Base-by-base conservation (phyloP, 257 asterid genomes). In the Solanum verrucosum region DNA sequence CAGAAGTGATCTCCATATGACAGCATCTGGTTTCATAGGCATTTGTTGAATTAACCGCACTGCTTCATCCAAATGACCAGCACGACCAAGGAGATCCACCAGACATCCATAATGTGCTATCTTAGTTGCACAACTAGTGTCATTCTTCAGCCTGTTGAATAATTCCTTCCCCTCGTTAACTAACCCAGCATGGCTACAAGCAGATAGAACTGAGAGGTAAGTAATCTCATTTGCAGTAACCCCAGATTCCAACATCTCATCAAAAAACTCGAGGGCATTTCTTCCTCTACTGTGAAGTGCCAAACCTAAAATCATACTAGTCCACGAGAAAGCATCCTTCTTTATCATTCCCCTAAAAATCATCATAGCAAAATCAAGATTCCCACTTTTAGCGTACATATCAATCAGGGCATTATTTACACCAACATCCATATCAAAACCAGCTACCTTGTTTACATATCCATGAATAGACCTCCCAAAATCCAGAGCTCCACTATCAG, bases 401-500 rank as follows among this genome's bases (percentile, higher is more conserved):
- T 93, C 98, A 87, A 94, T 90, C 89, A 96, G 86, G 56, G 93
- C 98, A 88, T 95, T 96, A 86, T 92, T 94, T 87, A 94, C 93
- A 5, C 93, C 92, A 88, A 87, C 92, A 89, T 93, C 93, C 13
- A 11, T 40, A 59, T 38, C 88, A 25, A 93, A 92, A 77, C 94
- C 93, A 21, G 72, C 23, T 33, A 95, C 90, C 90, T 96, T 96
- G 75, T 90, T 88, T 16, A 91, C 85, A 88, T 92, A 93, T 29
- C 94, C 98, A 85, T 96, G 98, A 88, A 92, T 88, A 1, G 93
- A 93, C 63, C 90, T 90, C 74, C 98, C 98, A 60, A 93, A 89
- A 87, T 95, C 92, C 89, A 94, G 93, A 31, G 98, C 98, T 65
- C 98, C 98, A 42, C 91, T 90, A 90, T 96, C 98, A 31, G 98